Percentiles rank a stretch among this genome's conserved stretches.
These are phyloP conservation scores for Zoysia japonica DNA, from an alignment of 176 grass and related monocot genomes.

Conservation along the genomic window DNA sequence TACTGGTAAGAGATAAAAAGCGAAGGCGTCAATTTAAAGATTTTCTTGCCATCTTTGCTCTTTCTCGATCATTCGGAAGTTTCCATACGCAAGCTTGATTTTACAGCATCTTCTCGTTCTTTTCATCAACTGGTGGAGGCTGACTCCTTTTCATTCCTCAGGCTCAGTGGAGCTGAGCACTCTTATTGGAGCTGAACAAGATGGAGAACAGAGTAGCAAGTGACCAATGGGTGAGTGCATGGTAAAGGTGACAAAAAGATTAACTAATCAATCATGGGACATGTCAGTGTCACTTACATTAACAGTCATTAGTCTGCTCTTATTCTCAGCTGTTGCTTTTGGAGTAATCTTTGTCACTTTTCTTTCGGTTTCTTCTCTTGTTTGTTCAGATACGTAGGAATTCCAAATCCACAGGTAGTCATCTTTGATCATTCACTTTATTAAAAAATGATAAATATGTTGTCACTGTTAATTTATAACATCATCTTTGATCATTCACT, in stretches of 20 bases:
- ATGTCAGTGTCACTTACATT: conserved; percentile 20
- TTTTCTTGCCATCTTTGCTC: neutral
- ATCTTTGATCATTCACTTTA: neutral
- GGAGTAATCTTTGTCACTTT: neutral
- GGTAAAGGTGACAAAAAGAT: neutral
- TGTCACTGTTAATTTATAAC: too few relatives aligned
- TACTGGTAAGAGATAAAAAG: conserved; percentile 28
- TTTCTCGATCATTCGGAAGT: neutral
- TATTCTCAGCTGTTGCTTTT: conserved; percentile 33
- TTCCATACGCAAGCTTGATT: neutral
- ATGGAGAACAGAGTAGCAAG: neutral
- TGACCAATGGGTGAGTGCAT: neutral
- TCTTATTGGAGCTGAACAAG: neutral
- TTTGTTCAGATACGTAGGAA: conserved; percentile 5
- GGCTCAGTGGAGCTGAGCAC: neutral
- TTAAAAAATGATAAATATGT: too few relatives aligned
- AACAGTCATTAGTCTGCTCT: neutral
- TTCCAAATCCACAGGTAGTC: neutral
- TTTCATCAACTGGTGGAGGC: conserved; percentile 18
- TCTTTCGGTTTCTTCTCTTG: neutral
- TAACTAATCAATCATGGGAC: conserved; percentile 9
- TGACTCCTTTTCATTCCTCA: conserved; percentile 5
- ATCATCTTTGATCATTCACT: neutral
- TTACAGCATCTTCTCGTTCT: conserved; percentile 2
- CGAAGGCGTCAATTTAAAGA: neutral